Percentiles rank a stretch among this genome's conserved stretches.
Evolutionary conservation across 495 filamentous ascomycete species (phyloP).

Genomic region (Jackrogersella multiformis): DNA sequence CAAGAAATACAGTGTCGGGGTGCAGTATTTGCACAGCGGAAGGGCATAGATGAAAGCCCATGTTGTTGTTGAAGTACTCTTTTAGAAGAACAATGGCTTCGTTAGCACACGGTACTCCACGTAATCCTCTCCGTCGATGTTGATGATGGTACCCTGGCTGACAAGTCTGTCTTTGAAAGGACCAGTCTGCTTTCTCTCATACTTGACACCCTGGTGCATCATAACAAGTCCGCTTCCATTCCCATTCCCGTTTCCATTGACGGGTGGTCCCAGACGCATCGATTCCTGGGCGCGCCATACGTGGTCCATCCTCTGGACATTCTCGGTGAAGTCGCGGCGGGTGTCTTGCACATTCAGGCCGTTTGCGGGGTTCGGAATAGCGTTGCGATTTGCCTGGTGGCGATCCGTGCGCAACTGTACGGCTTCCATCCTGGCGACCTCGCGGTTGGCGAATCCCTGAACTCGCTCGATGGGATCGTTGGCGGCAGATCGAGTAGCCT

Average conservation of each 20-base stretch:
- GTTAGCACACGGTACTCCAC: constrained; percentile 66
- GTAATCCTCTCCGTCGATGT: constrained; percentile 66
- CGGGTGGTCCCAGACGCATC: constrained; percentile 45
- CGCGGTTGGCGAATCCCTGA: constrained; percentile 52
- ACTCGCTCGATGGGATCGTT: constrained; percentile 52
- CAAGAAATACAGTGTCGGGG: no score
- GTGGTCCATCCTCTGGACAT: constrained; percentile 55
- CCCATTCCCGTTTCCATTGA: constrained; percentile 15
- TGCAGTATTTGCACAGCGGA: no score
- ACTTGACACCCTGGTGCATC: constrained; percentile 62
- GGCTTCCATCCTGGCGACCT: constrained; percentile 56
- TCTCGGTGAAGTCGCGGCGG: constrained; percentile 51
- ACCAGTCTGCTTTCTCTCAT: constrained; percentile 61
- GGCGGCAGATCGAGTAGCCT: constrained; percentile 23
- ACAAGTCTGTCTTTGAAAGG: constrained; percentile 63
- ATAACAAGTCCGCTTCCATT: constrained; percentile 44
- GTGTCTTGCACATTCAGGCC: constrained; percentile 30
- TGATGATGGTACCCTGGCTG: constrained; percentile 60
- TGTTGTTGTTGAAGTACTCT: no score
- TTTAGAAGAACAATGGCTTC: constrained; percentile 60
- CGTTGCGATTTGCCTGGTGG: constrained; percentile 47
- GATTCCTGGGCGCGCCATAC: constrained; percentile 59
- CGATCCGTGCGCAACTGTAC: constrained; percentile 50
- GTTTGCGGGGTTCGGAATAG: constrained; percentile 20
- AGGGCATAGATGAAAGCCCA: no score